A percentile compares a stretch with the other conserved stretches of the same genome.
These are phyloP conservation scores for Pyrenophora teres DNA, from an alignment of 2,329 filamentous ascomycete species.

Conservation along the genomic window DNA sequence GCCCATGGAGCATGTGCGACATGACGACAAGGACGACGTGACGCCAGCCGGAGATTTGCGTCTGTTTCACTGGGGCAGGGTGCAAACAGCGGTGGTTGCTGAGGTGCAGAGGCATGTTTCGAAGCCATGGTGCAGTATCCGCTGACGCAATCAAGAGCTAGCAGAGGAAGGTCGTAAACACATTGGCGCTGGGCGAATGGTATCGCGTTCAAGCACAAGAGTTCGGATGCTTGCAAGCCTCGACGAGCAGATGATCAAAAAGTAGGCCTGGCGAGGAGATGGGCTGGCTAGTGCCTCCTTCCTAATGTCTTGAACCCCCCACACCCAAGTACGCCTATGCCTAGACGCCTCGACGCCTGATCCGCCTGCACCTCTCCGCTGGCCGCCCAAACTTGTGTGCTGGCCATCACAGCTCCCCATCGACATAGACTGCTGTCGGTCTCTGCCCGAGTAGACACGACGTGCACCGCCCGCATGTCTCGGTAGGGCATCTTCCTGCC, in stretches of 20 bases:
- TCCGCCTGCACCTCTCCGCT: constrained; percentile 9
- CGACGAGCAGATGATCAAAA: background rate
- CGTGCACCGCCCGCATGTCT: constrained; percentile 26
- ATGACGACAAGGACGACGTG: constrained; percentile 12
- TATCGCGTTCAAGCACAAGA: too few relatives aligned
- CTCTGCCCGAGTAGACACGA: constrained; percentile 5
- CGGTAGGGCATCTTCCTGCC: constrained; percentile 22
- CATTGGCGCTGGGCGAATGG: background rate
- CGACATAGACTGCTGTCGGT: too few relatives aligned
- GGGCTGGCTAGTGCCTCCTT: too few relatives aligned
- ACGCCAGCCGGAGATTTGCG: constrained; percentile 9
- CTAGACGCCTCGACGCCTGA: constrained; percentile 13
- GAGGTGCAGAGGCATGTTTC: background rate
- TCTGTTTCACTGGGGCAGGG: background rate
- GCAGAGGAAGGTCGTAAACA: too few relatives aligned
- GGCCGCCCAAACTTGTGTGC: constrained; percentile 6
- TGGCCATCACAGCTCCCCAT: background rate
- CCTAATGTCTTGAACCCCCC: background rate
- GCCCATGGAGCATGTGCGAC: constrained; percentile 1
- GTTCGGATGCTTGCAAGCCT: too few relatives aligned
- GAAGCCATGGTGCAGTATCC: constrained; percentile 2
- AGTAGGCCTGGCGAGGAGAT: too few relatives aligned
- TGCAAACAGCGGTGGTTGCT: background rate
- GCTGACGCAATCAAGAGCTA: background rate
- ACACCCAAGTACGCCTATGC: constrained; percentile 6